Evolutionary conservation across 768 basidiomycete species (phyloP).

Genomic region (Suillus sp.): DNA sequence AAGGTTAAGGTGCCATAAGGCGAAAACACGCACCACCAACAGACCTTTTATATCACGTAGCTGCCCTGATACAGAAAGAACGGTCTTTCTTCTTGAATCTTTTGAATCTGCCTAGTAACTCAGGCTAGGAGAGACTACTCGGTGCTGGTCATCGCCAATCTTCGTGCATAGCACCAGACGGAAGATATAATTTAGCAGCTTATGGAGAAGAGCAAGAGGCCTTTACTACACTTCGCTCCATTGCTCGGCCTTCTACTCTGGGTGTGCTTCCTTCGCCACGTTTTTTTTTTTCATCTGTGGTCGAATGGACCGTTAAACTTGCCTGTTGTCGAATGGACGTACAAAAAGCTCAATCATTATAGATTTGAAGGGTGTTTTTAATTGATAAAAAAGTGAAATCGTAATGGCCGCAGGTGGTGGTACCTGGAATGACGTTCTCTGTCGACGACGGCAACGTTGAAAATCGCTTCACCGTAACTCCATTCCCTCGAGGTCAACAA

Average conservation of each 20-base stretch:
- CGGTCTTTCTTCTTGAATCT: background rate
- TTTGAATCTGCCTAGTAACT: background rate
- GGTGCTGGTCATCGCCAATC: background rate
- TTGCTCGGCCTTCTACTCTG: background rate
- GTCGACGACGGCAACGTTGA: background rate
- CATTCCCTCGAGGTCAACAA: background rate
- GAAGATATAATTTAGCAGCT: background rate
- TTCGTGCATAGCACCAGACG: background rate
- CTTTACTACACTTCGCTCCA: background rate
- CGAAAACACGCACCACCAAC: background rate
- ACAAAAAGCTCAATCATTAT: constrained; percentile 1
- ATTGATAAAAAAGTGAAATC: constrained; percentile 2
- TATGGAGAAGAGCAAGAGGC: background rate
- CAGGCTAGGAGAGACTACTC: background rate
- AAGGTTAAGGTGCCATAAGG: constrained; percentile 1
- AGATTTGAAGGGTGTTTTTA: background rate
- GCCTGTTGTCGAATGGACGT: constrained; percentile 1
- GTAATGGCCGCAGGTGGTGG: background rate
- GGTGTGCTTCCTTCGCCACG: background rate
- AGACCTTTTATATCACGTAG: background rate
- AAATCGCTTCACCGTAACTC: constrained; percentile 4
- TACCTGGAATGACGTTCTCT: background rate
- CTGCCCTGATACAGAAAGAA: background rate
- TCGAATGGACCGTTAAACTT: background rate
- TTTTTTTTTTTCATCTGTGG: background rate